These are phyloP conservation scores for Hericium rajendrae DNA, from an alignment of 768 basidiomycete genomes.

Conservation along the genomic window DNA sequence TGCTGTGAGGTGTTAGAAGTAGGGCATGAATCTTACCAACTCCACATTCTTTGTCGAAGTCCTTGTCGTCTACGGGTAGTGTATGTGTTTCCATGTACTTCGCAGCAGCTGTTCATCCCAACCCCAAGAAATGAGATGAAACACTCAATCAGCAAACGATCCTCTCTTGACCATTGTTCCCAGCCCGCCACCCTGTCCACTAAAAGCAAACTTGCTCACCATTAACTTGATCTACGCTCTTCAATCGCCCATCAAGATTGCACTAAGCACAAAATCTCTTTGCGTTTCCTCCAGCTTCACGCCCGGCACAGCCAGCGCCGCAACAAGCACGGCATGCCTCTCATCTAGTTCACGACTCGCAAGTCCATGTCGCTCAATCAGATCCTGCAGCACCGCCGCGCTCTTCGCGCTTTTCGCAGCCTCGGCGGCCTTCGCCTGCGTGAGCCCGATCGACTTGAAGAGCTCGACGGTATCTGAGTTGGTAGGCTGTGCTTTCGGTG, in stretches of 20 bases:
- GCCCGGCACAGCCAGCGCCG: slow-evolving; percentile 53
- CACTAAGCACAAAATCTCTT: slow-evolving; percentile 52
- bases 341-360: slow-evolving; percentile 51
- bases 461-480: slow-evolving; percentile 37
- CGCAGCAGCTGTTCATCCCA: slow-evolving; percentile 46
- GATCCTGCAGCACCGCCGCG: slow-evolving; percentile 55
- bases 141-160: background rate
- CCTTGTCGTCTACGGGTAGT: slow-evolving; percentile 50
- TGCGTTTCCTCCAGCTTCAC: slow-evolving; percentile 53
- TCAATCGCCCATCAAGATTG: slow-evolving; percentile 65
- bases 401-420: slow-evolving; percentile 75
- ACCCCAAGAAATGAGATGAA: background rate
- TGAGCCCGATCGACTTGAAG: slow-evolving; percentile 72
- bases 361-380: slow-evolving; percentile 51
- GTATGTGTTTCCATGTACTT: slow-evolving; percentile 62
- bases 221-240: slow-evolving; percentile 75
- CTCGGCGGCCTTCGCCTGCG: slow-evolving; percentile 70
- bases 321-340: slow-evolving; percentile 64
- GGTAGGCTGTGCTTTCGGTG: background rate
- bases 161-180: background rate
- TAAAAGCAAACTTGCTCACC: slow-evolving; percentile 38
- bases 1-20: background rate
- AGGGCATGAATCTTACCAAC: slow-evolving; percentile 46
- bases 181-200: background rate
- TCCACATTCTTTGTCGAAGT: slow-evolving; percentile 76